These are phyloP conservation scores for Pythium brachiatum DNA, from an alignment of 352 stramenopile genomes.

Conservation along the genomic window DNA sequence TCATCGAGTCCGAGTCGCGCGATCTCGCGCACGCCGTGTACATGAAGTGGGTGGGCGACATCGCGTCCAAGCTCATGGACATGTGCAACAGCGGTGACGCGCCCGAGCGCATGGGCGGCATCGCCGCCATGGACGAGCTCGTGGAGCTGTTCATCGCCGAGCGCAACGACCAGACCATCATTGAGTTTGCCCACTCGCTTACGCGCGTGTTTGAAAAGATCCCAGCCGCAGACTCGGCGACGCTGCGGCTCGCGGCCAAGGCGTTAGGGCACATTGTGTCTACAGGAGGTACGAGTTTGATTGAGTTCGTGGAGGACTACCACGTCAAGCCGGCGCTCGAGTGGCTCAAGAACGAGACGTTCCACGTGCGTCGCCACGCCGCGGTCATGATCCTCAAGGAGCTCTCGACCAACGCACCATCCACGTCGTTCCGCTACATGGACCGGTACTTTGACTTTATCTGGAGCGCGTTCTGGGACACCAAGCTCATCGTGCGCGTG, in stretches of 20 bases:
- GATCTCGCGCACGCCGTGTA: conserved; percentile 83
- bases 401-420: conserved; percentile 81
- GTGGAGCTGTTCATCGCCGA: conserved; percentile 88
- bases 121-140: conserved; percentile 87
- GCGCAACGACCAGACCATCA: conserved; percentile 88
- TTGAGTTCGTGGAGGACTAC: conserved; percentile 89
- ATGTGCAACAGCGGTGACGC: conserved; percentile 79
- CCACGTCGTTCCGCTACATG: conserved; percentile 85
- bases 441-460: conserved; percentile 90
- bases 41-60: conserved; percentile 86
- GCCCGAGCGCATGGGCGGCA: conserved; percentile 79
- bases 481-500: conserved; percentile 71
- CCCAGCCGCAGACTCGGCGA: conserved; percentile 62
- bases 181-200: conserved; percentile 86
- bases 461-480: conserved; percentile 88
- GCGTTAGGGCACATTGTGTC: conserved; percentile 87
- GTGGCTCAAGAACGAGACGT: conserved; percentile 89
- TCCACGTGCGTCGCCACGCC: conserved; percentile 81
- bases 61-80: conserved; percentile 79
- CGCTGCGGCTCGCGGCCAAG: conserved; percentile 72
- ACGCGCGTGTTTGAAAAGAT: conserved; percentile 89
- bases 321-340: conserved; percentile 84
- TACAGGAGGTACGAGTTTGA: conserved; percentile 79
- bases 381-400: conserved; percentile 88
- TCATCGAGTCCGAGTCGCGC: conserved; percentile 84